Evolutionary conservation across 2,329 filamentous ascomycete genomes (phyloP).

Genomic region (Catunica adiposa): DNA sequence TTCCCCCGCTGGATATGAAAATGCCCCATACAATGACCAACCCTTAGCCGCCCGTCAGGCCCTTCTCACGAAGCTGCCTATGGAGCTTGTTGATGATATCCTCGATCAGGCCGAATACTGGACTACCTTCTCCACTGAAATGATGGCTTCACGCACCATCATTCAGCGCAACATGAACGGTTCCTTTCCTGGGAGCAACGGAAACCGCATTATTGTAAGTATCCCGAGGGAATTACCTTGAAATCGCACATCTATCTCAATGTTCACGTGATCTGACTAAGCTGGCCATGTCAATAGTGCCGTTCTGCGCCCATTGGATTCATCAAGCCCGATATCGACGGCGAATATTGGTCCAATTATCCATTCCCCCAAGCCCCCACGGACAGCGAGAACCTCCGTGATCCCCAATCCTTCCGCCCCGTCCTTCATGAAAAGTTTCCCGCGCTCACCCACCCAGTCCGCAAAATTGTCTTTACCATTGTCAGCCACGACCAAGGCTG

Average conservation of each 20-base stretch:
- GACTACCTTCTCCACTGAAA: constrained; percentile 27
- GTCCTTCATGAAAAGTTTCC: constrained; percentile 19
- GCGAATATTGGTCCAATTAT: constrained; percentile 1
- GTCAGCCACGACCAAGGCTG: constrained; percentile 43
- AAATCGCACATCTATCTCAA: not conserved
- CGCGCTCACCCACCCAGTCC: constrained; percentile 31
- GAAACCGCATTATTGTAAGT: constrained; percentile 7
- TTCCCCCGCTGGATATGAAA: not conserved
- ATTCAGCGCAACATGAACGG: not conserved
- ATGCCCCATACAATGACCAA: constrained; percentile 23
- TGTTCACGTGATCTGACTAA: not conserved
- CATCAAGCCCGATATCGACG: constrained; percentile 10
- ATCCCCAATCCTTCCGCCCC: not conserved
- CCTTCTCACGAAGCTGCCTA: constrained; percentile 30
- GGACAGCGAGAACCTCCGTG: not conserved
- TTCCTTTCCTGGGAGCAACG: not conserved
- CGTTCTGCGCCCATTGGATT: constrained; percentile 28
- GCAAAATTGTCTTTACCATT: constrained; percentile 45
- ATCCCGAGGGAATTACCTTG: too few species aligned
- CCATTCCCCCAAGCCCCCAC: not conserved
- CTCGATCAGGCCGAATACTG: constrained; percentile 48
- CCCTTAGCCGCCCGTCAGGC: constrained; percentile 32
- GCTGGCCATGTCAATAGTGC: constrained; percentile 19
- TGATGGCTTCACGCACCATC: not conserved
- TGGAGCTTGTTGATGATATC: constrained; percentile 38